Conservation (phyloP, 139 green algal genomes). For the Chlorella sorokiniana region DNA sequence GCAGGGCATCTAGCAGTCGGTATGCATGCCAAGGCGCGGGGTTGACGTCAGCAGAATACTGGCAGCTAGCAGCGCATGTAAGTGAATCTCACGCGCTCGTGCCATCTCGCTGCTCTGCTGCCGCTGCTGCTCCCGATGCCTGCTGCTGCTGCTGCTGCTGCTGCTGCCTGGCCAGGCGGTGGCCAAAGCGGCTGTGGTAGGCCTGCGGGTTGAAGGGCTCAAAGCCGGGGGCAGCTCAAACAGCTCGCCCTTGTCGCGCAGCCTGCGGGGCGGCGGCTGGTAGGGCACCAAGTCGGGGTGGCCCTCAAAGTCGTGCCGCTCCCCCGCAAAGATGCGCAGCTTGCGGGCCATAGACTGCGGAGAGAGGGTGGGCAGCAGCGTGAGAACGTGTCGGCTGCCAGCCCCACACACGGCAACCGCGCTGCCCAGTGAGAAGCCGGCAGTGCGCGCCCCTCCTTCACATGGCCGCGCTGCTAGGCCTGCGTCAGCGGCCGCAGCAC, state of each 20-base stretch:
- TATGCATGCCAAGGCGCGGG: too few species aligned
- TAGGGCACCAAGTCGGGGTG: constrained; percentile 65
- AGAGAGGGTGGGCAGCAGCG: neutral
- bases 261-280: constrained; percentile 56
- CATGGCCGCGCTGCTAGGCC: too few species aligned
- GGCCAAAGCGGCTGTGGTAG: constrained; percentile 52
- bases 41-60: too few species aligned
- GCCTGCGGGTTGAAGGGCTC: constrained; percentile 72
- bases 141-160: constrained; percentile 26
- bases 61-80: too few species aligned
- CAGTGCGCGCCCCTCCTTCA: too few species aligned
- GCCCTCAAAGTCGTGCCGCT: constrained; percentile 70
- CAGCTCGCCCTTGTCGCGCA: constrained; percentile 61
- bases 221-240: constrained; percentile 72
- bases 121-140: constrained; percentile 15
- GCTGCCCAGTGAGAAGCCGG: too few species aligned
- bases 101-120: neutral
- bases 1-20: too few species aligned
- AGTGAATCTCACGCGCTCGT: neutral
- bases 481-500: neutral
- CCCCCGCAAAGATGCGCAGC: constrained; percentile 80
- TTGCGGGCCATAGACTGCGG: constrained; percentile 67
- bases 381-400: neutral
- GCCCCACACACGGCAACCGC: too few species aligned
- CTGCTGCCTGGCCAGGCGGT: constrained; percentile 31